Base-by-base conservation (phyloP, 2,329 filamentous ascomycete genomes). In the Colletotrichum camelliae region DNA sequence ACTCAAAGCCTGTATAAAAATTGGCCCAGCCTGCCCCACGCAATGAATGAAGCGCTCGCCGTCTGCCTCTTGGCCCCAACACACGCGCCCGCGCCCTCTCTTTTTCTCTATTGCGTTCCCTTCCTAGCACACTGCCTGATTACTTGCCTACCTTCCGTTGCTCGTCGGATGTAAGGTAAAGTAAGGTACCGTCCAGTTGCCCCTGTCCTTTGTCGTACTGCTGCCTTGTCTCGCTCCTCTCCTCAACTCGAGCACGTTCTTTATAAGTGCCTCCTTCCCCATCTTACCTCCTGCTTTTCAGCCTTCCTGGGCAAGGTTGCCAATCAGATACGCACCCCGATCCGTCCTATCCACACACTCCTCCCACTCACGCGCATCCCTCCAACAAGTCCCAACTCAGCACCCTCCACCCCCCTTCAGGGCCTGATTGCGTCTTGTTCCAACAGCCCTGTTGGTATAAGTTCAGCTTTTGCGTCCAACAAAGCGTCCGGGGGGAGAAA, bases 361-460 rank as follows among this genome's bases (percentile, higher is more conserved):
- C 73, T 75, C 70, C 48, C 64, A 62, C 39, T 73, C 70, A 64
- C 67, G 48, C 72, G 58, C 37, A 72, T 62, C 64, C 57, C 27
- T 61, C 35, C 58, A 33, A 57, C 52, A 27, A 60, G 35, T 73
- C 64, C 73, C 58, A 68, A 65, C 64, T 52, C 33, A 64, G 55
- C 43, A 73, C 37, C 70, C 64, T 68, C 29, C 72, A 60, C 55
- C 15, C 58, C 52, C 52, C 39, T 48, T 67, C 43, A 58, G 48
- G 33, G 65, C 70, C 73, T 69, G 29, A 58, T 70, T 70, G 48
- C 60, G 58, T 61, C 57, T 48, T 66, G 31, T 29, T 72, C 67
- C 67, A 72, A 77, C 72, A 48, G 58, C 55, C 35, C 65, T 69
- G 72, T 66, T 67, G 67, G 75, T 43, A 72, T 77, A 77, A 65